These are phyloP conservation scores for Syzygium grande DNA, from an alignment of 345 rosid genomes.

Conservation along the genomic window DNA sequence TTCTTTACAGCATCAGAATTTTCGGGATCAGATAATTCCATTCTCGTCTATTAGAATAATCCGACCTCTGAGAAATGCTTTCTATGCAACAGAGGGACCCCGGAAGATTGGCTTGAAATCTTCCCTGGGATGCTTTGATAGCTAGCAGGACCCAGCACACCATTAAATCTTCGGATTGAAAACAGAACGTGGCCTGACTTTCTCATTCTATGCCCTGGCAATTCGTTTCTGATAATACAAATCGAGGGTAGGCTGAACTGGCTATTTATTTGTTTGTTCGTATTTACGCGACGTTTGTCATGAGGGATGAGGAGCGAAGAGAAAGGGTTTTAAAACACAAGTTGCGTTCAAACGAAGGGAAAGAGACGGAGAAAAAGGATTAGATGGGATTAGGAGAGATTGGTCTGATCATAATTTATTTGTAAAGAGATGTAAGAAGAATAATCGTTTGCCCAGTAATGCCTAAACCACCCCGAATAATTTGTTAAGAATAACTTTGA, in stretches of 20 bases:
- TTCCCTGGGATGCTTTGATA: background rate
- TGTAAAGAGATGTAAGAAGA: too few relatives aligned
- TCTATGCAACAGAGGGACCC: background rate
- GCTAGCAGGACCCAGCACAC: background rate
- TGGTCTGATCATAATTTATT: too few relatives aligned
- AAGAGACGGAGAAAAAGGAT: background rate
- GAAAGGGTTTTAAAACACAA: background rate
- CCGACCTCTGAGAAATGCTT: background rate
- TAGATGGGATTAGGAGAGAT: background rate
- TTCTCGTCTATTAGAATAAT: background rate
- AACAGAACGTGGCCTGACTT: background rate
- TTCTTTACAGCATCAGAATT: background rate
- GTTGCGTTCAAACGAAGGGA: too few relatives aligned
- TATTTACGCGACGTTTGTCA: background rate
- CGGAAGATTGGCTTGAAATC: background rate
- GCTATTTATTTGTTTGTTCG: fast-evolving
- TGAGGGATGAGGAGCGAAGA: fast-evolving
- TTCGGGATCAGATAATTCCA: too few relatives aligned
- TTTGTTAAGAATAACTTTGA: too few relatives aligned
- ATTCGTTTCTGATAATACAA: background rate
- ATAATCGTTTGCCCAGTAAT: too few relatives aligned
- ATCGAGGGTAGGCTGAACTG: background rate
- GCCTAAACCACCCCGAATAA: too few relatives aligned
- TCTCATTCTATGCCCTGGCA: background rate
- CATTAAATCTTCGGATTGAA: background rate